Conservation (phyloP, 78 protist genomes). For the Dictyostelium discoideum region DNA sequence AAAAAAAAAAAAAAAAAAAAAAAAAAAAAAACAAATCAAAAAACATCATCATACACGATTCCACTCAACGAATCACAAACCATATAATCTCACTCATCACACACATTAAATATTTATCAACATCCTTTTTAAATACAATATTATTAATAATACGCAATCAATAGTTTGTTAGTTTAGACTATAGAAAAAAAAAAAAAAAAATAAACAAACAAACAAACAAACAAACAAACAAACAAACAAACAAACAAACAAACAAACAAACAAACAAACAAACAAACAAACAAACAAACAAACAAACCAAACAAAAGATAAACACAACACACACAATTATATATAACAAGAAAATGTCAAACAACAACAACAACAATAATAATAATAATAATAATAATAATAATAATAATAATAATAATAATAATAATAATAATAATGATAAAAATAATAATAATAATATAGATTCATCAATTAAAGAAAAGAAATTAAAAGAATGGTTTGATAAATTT, state of each 20-base stretch:
- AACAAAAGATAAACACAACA: too few relatives aligned
- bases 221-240: neutral
- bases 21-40: neutral
- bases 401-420: conserved; percentile 17
- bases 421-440: neutral
- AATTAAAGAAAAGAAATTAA: conserved; percentile 6
- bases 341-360: conserved; percentile 3
- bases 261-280: neutral
- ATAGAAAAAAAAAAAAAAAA: neutral
- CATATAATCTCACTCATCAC: neutral
- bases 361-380: conserved; percentile 20
- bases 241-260: neutral
- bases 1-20: neutral
- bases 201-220: neutral
- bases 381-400: neutral
- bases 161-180: conserved; percentile 12
- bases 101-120: neutral
- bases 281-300: neutral
- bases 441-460: neutral
- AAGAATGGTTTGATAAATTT: conserved; percentile 45
- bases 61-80: neutral
- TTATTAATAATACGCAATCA: neutral
- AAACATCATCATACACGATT: neutral
- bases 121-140: neutral
- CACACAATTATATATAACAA: neutral